These are phyloP conservation scores for Pleurotus platypus DNA, from an alignment of 768 basidiomycete species.

Conservation along the genomic window DNA sequence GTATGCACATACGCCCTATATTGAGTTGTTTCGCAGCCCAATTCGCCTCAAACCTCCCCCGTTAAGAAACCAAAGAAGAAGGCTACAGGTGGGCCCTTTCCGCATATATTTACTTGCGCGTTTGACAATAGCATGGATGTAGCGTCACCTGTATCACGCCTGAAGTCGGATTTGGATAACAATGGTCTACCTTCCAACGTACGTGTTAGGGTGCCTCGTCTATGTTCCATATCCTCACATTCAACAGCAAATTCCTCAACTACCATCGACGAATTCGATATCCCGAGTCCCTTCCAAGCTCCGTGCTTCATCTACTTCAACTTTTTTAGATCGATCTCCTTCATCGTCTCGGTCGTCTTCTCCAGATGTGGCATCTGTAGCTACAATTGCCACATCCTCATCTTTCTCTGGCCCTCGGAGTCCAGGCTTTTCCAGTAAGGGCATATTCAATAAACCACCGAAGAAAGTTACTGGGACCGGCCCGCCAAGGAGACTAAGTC, in stretches of 20 bases:
- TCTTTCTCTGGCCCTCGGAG: slow-evolving; percentile 42
- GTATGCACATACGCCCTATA: background rate
- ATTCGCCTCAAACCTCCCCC: slow-evolving; percentile 69
- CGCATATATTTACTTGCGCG: background rate
- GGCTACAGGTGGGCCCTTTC: slow-evolving; percentile 24
- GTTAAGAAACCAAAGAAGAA: slow-evolving; percentile 63
- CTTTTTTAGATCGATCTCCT: slow-evolving; percentile 44
- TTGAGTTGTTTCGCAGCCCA: slow-evolving; percentile 35
- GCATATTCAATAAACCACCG: slow-evolving; percentile 24
- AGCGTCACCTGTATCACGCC: slow-evolving; percentile 63
- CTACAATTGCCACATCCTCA: slow-evolving; percentile 42
- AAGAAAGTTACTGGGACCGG: slow-evolving; percentile 34
- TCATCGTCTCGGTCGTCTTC: slow-evolving; percentile 52
- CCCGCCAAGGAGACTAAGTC: slow-evolving; percentile 51
- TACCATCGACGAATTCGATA: slow-evolving; percentile 47
- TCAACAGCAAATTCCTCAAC: slow-evolving; percentile 34
- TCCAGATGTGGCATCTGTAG: slow-evolving; percentile 37
- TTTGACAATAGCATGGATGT: background rate
- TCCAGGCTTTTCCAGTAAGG: slow-evolving; percentile 37
- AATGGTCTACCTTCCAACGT: slow-evolving; percentile 41
- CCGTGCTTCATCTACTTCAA: slow-evolving; percentile 69
- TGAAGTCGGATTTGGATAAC: slow-evolving; percentile 54
- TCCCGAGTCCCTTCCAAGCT: slow-evolving; percentile 76
- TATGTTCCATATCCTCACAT: background rate
- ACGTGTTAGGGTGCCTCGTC: no score